Evolutionary conservation across 2,329 filamentous ascomycete genomes (phyloP).

Genomic region (Diaporthe velutina): DNA sequence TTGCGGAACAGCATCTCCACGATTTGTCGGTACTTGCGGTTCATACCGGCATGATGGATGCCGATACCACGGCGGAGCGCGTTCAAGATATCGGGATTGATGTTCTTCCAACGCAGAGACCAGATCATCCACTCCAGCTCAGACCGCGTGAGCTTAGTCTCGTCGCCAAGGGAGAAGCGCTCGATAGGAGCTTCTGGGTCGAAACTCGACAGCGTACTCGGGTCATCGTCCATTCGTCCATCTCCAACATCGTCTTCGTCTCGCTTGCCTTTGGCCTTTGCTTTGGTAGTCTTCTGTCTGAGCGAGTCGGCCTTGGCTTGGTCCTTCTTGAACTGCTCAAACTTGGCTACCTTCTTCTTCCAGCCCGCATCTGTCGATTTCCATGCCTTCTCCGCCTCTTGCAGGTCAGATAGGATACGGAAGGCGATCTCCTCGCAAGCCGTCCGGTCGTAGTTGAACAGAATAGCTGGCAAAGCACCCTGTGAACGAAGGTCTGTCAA

Average conservation of each 20-base stretch:
- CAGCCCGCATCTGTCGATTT: conserved; percentile 70
- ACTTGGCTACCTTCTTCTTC: conserved; percentile 70
- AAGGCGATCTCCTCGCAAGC: conserved; percentile 72
- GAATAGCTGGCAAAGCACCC: conserved; percentile 77
- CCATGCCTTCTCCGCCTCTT: conserved; percentile 66
- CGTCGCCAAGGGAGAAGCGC: conserved; percentile 76
- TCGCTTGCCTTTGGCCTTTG: conserved; percentile 53
- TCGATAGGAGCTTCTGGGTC: conserved; percentile 74
- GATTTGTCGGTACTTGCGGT: conserved; percentile 79
- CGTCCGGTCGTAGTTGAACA: conserved; percentile 82
- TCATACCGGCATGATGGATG: conserved; percentile 85
- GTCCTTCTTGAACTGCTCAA: conserved; percentile 67
- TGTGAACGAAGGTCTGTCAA: conserved; percentile 52
- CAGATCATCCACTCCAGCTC: conserved; percentile 70
- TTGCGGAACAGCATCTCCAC: conserved; percentile 82
- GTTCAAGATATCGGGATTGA: conserved; percentile 67
- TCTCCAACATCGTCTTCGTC: conserved; percentile 58
- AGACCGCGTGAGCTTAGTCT: conserved; percentile 66
- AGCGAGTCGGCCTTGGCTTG: conserved; percentile 45
- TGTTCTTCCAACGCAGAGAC: conserved; percentile 63
- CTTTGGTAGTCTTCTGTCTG: conserved; percentile 29
- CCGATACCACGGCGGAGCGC: conserved; percentile 78
- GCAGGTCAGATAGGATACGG: conserved; percentile 64
- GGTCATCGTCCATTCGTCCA: conserved; percentile 64
- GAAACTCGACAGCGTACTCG: conserved; percentile 73